Evolutionary conservation across 305 asterid species (phyloP), one percentile per base, ranked within the genome.

Genomic region (Ajuga reptans): DNA sequence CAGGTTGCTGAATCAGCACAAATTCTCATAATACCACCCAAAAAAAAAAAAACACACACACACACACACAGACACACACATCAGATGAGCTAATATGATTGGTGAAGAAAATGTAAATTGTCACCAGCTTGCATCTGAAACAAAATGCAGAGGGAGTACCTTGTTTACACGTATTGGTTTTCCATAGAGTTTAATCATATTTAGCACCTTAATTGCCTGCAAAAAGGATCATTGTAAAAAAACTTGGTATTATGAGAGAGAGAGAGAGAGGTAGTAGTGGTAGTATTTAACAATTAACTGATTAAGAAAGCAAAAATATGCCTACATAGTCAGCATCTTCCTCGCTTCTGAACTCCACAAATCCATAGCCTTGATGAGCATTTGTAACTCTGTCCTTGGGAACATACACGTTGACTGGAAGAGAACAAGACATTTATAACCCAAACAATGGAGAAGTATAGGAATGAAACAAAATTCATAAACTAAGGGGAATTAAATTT

Each of bases 271-370:
- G 58, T 37, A 12, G 21, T 4, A 12, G 36, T 5, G 1, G 34
- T 2, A 51, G 36, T 15, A 21, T 29, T 6, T 56, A 56, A 64
- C 45, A 69, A 21, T 47, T n/a, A n/a, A n/a, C n/a, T n/a, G n/a
- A n/a, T n/a, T 54, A 31, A 6, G 37, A 70, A 54, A 63, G 72
- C 27, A 67, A 31, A 69, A 60, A 31, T 21, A 39, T 39, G 69
- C 87, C 68, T 80, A 89, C 98, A 79, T 92, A 92, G 72, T 92
- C 96, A 17, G 98, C 98, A 85, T 89, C 98, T 80, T 92, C 98
- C 83, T 92, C 98, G 64, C 96, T 86, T 72, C 96, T 87, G 73
- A 92, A 92, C 82, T 92, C 98, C 76, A 89, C 96, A 83, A 89
- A 89, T 56, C 96, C 96, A 27, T 92, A 92, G 18, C 96, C 96